phyloP scores from a whole-genome alignment of 1,139 yeast genomes.

The Scheffersomyces illinoinensis region DNA sequence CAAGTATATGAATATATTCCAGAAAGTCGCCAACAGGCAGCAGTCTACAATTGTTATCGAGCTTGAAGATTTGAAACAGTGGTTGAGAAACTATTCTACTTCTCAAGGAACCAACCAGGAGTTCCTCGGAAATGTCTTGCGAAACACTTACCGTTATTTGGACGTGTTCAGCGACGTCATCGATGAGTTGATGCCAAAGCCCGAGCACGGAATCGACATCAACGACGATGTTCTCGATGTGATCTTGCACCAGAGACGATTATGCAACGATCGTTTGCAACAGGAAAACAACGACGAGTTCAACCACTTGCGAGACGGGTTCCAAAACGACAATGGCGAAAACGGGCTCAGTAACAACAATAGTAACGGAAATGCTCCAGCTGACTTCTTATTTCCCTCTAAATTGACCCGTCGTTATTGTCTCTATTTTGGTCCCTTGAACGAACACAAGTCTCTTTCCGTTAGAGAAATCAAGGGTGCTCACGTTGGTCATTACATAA shows the following conservation, averaged over 20 bases:
- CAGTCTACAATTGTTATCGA: constrained; percentile 67
- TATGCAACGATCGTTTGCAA: constrained; percentile 73
- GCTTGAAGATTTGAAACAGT: constrained; percentile 77
- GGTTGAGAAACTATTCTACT: constrained; percentile 50
- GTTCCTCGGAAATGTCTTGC: constrained; percentile 59
- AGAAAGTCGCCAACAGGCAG: constrained; percentile 83
- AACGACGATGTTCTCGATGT: constrained; percentile 93
- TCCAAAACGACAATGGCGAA: constrained; percentile 11
- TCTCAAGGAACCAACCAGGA: constrained; percentile 26
- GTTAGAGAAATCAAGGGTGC: constrained; percentile 89
- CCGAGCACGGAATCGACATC: constrained; percentile 74
- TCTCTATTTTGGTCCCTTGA: constrained; percentile 81
- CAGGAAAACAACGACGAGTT: constrained; percentile 64
- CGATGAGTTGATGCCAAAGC: constrained; percentile 82
- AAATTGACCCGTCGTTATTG: constrained; percentile 83
- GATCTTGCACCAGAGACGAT: constrained; percentile 82
- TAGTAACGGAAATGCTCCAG: constrained; percentile 5
- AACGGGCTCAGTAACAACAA: constrained; percentile 3
- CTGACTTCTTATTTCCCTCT: constrained; percentile 70
- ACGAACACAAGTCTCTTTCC: constrained; percentile 63
- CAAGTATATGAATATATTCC: constrained; percentile 77
- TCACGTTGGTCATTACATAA: constrained; percentile 81
- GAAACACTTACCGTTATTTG: constrained; percentile 75
- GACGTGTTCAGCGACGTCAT: constrained; percentile 75
- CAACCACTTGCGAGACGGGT: constrained; percentile 39